Conservation (phyloP, 2,329 filamentous ascomycete species). For the Curvularia sp. region DNA sequence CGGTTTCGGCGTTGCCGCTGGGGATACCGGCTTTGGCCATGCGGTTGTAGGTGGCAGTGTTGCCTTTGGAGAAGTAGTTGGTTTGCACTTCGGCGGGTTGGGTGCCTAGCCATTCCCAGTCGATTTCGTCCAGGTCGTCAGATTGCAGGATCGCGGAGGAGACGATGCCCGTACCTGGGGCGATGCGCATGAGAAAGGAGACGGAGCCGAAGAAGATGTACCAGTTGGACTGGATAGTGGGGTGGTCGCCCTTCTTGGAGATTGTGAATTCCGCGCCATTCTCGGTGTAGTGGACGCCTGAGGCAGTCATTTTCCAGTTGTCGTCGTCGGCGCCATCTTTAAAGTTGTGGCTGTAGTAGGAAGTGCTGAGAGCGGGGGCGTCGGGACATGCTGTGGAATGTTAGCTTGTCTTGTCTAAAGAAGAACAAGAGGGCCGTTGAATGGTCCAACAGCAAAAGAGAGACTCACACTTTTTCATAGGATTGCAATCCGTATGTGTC, state of each 20-base stretch:
- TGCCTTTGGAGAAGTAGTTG: conserved; percentile 69
- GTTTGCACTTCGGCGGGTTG: conserved; percentile 69
- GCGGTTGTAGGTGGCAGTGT: conserved; percentile 70
- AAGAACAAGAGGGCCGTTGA: too few species aligned
- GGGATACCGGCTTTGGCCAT: conserved; percentile 64
- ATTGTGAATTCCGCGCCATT: conserved; percentile 60
- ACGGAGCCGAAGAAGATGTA: conserved; percentile 87
- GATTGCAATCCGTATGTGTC: conserved; percentile 52
- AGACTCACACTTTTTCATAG: conserved; percentile 39
- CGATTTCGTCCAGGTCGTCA: conserved; percentile 85
- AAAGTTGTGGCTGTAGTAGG: conserved; percentile 51
- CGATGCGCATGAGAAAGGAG: conserved; percentile 78
- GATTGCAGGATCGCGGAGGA: conserved; percentile 83
- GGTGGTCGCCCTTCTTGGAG: conserved; percentile 57
- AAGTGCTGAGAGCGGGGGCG: conserved; percentile 47
- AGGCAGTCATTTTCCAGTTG: conserved; percentile 47
- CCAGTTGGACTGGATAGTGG: conserved; percentile 77
- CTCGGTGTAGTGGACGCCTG: conserved; percentile 52
- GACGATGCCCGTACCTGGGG: conserved; percentile 76
- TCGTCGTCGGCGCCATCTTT: conserved; percentile 31
- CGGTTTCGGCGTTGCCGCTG: conserved; percentile 56
- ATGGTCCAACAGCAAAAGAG: too few species aligned
- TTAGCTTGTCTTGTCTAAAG: background rate
- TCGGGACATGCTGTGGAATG: conserved; percentile 42
- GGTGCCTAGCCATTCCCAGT: conserved; percentile 80